Evolutionary conservation across 2,329 filamentous ascomycete genomes (phyloP), one percentile per base, ranked within the genome.

Genomic region (Aspergillus pseudotamarii): DNA sequence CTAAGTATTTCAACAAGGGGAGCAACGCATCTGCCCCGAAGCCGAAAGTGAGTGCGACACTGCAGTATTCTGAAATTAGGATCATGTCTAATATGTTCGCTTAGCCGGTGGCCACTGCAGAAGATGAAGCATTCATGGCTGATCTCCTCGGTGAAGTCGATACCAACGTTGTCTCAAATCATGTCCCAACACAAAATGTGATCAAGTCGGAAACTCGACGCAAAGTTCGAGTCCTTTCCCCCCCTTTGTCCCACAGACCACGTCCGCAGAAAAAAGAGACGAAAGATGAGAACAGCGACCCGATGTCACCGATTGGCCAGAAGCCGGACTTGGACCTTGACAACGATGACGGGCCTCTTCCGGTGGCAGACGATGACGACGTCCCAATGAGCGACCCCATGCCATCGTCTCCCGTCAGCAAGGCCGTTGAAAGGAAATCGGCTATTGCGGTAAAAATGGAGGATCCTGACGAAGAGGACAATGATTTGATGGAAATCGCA

Each of bases 1-100:
- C 90, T 79, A 94, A 96, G 72, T 99, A 96, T 80, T 98, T 99
- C 76, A 94, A 87, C 69, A 91, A 91, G 70, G 93, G 92, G 60
- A 86, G 87, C 41, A 78, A 82, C 43, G 77, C 81, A 64, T 85
- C 85, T 68, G 78, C 85, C 57, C 83, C 89, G 16, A 98, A 97
- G 76, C 85, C 91, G 21, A 98, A 97, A 86, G 93, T 94, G 78
- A 63, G 78, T 69, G 41, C 19, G 11, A n/a, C 19, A 9, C n/a
- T 21, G 28, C 9, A 12, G 10, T 12, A 11, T n/a, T n/a, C 10
- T 4, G 19, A 34, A 34, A n/a, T 6, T 48, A 21, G 19, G 55
- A 60, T 6, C 32, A 5, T 12, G 21, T 6, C 60, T 68, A 60
- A 71, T 64, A 41, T 59, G 21, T 71, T 78, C 1, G 9, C 28